These are phyloP conservation scores for Citrus australasica DNA, from an alignment of 345 rosid species.

Conservation along the genomic window DNA sequence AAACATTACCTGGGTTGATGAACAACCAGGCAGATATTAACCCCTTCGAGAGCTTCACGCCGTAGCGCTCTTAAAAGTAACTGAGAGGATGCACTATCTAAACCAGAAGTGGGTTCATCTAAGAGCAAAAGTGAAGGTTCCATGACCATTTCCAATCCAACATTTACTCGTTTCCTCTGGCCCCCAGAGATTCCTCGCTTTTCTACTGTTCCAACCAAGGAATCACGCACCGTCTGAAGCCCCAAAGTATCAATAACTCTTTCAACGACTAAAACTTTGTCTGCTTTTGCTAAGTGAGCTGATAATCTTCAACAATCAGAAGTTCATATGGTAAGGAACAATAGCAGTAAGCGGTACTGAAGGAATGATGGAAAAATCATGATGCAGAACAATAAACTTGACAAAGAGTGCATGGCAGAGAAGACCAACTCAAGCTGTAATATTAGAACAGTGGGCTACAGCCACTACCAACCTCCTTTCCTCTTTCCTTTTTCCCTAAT, in stretches of 20 bases:
- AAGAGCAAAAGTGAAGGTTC: conserved; percentile 92
- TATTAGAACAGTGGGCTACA: not conserved
- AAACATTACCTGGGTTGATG: conserved; percentile 86
- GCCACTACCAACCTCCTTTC: not conserved
- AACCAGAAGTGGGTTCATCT: conserved; percentile 97
- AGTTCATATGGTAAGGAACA: conserved; percentile 4
- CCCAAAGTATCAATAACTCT: conserved; percentile 89
- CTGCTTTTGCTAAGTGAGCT: conserved; percentile 55
- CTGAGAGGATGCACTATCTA: conserved; percentile 96
- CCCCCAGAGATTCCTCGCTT: conserved; percentile 97
- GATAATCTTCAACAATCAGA: conserved; percentile 48
- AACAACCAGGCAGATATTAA: conserved; percentile 90
- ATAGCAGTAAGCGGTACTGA: not conserved
- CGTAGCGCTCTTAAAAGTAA: conserved; percentile 86
- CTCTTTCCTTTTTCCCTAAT: not conserved
- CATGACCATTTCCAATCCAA: conserved; percentile 95
- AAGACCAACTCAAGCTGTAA: conserved; percentile 1
- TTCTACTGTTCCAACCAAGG: conserved; percentile 93
- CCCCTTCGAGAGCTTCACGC: conserved; percentile 91
- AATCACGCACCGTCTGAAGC: conserved; percentile 71
- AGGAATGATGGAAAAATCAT: not conserved
- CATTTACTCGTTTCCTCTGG: conserved; percentile 93
- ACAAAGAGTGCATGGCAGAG: not conserved
- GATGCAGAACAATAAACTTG: not conserved
- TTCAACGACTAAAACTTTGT: conserved; percentile 86